Base-by-base conservation (phyloP, 495 filamentous ascomycete species). In the Penicillium roqueforti region DNA sequence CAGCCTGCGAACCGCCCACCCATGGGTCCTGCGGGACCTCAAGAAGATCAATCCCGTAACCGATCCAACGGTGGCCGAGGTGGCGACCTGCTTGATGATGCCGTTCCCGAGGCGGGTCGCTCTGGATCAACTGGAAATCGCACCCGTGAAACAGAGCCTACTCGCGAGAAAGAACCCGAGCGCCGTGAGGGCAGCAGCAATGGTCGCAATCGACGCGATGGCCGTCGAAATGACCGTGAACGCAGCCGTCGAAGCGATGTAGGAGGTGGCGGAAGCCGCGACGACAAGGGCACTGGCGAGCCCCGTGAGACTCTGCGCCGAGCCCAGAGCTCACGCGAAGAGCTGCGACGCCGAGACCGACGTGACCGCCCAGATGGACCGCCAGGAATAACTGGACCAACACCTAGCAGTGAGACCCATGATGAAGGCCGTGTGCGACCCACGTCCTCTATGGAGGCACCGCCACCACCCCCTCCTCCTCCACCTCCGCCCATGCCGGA, bases 391-490 rank as follows among this genome's bases (percentile, higher is more conserved):
- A 37, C 53, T 9, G 62, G 56, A 16, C 47, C 61, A 25, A 53
- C 59, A 9, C 26, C 58, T 3, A 56, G 34, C 28, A 51, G 13
- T 44, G 59, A 51, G 25, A 25, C 44, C 44, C 64, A 65, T 44
- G 71, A 75, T 45, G 71, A 76, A 47, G 73, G 71, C n/a, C 74
- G 73, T 28, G 57, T 69, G 19, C 69, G 72, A 11, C 73, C 70
- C 23, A 62, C 73, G 0, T 73, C 75, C 0, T 72, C 70, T 3
- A 65, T 68, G 49, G 69, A 66, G 14, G 70, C 64, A 20, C 68
- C 65, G 19, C 66, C 67, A 1, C 65, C 64, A 9, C 64, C 70
- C 1, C 67, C 63, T 4, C 66, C 70, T 16, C 67, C 70, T 18
- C 70, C 68, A 14, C 65, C 67, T 23, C 64, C 67, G 41, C 64